Evolutionary conservation across 768 basidiomycete species (phyloP).

Genomic region (Coprinopsis marcescibilis): DNA sequence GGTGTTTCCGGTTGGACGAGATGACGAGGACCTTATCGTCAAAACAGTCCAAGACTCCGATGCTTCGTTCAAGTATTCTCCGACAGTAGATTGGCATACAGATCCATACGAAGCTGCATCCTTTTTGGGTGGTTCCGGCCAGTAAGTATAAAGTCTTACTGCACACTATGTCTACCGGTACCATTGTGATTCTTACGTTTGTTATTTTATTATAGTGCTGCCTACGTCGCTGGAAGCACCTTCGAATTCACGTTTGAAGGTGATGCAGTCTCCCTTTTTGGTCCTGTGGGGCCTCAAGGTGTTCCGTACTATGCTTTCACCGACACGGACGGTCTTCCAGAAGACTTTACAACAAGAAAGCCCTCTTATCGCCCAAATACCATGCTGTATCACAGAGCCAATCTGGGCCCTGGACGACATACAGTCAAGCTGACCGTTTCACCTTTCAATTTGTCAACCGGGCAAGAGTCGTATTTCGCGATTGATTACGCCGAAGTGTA

Average conservation of each 20-base stretch:
- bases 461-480: slow-evolving; percentile 13
- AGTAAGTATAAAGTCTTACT: too few species aligned
- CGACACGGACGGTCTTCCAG: slow-evolving; percentile 16
- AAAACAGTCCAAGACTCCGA: slow-evolving; percentile 30
- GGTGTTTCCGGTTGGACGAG: slow-evolving; percentile 22
- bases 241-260: slow-evolving; percentile 24
- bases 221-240: slow-evolving; percentile 16
- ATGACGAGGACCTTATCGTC: slow-evolving; percentile 20
- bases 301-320: slow-evolving; percentile 25
- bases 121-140: slow-evolving; percentile 41
- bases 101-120: slow-evolving; percentile 28
- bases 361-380: slow-evolving; percentile 19
- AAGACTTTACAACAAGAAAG: slow-evolving; percentile 17
- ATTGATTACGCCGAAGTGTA: slow-evolving; percentile 28
- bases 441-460: slow-evolving; percentile 11
- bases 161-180: neutral
- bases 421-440: slow-evolving; percentile 13
- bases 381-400: slow-evolving; percentile 25
- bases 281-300: slow-evolving; percentile 29
- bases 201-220: slow-evolving; percentile 10
- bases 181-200: neutral
- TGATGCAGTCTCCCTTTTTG: slow-evolving; percentile 32
- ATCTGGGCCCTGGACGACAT: slow-evolving; percentile 25
- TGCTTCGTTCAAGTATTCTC: slow-evolving; percentile 30
- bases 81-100: slow-evolving; percentile 26